Percentiles rank a stretch among this genome's conserved stretches.
Conservation (phyloP, 2,329 filamentous ascomycete species). For the Calonectria crousiana region DNA sequence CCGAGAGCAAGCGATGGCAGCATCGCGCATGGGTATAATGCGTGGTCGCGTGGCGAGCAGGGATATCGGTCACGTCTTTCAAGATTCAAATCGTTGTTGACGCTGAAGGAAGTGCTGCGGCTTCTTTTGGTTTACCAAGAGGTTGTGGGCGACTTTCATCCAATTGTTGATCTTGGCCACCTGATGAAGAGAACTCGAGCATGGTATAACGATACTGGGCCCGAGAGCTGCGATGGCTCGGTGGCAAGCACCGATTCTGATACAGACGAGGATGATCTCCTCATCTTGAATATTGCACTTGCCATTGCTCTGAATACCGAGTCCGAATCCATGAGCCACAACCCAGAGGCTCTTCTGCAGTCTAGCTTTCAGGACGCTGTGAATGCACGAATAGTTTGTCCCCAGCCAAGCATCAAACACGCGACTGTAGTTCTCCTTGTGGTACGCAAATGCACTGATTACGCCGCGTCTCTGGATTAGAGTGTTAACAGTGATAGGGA, state of each 20-base stretch:
- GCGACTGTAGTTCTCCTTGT: not conserved
- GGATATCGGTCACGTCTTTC: not conserved
- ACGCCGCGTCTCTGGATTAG: not conserved
- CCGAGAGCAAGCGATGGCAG: not conserved
- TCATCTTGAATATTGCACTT: not conserved
- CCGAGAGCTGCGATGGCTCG: not conserved
- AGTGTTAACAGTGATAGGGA: not conserved
- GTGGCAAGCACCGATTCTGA: not conserved
- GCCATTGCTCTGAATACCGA: slow-evolving; percentile 3
- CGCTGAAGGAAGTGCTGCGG: not conserved
- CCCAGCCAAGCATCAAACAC: not conserved
- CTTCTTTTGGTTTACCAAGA: not conserved
- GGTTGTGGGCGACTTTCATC: slow-evolving; percentile 1
- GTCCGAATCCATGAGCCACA: not conserved
- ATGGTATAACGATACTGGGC: not conserved
- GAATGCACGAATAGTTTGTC: not conserved
- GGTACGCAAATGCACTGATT: not conserved
- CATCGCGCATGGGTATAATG: not conserved
- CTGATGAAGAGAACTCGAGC: not conserved
- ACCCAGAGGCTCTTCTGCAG: not conserved
- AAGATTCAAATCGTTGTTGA: not conserved
- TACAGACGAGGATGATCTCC: not conserved
- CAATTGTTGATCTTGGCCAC: not conserved
- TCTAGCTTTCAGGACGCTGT: slow-evolving; percentile 6
- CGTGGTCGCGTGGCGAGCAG: not conserved